A percentile compares a stretch with the other conserved stretches of the same genome.
Evolutionary conservation across 768 basidiomycete genomes (phyloP).

Genomic region (Lentinula detonsa): DNA sequence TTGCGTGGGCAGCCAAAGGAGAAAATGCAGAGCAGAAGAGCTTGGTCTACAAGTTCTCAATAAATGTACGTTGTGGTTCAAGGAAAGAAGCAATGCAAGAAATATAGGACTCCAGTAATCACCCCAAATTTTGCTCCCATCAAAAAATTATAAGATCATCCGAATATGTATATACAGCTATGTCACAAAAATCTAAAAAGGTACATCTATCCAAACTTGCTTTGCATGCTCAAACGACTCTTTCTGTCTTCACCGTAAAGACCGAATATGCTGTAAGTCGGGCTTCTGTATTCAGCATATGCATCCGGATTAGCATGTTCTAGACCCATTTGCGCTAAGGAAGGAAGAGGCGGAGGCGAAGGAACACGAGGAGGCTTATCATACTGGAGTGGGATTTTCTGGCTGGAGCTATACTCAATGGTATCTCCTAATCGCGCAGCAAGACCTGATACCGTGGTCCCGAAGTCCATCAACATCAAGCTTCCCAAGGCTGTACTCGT

Average conservation of each 20-base stretch:
- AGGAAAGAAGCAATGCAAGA: neutral
- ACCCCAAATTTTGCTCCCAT: neutral
- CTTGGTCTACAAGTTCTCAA: slow-evolving; percentile 3
- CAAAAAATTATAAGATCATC: neutral
- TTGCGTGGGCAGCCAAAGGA: slow-evolving; percentile 3
- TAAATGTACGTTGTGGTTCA: neutral
- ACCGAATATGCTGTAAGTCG: slow-evolving; percentile 80
- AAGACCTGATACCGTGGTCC: slow-evolving; percentile 25
- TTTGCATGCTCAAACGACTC: slow-evolving; percentile 25
- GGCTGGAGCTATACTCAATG: neutral
- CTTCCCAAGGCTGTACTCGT: slow-evolving; percentile 45
- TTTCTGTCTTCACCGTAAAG: slow-evolving; percentile 62
- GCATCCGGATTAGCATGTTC: slow-evolving; percentile 56
- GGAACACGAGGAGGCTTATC: slow-evolving; percentile 77
- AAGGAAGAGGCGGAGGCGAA: slow-evolving; percentile 68
- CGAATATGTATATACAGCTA: neutral
- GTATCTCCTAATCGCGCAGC: slow-evolving; percentile 13
- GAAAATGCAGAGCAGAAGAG: neutral
- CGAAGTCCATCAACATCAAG: slow-evolving; percentile 59
- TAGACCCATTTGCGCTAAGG: slow-evolving; percentile 72
- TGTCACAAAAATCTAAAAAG: neutral
- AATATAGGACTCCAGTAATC: neutral
- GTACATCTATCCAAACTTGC: neutral
- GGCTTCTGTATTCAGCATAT: slow-evolving; percentile 65
- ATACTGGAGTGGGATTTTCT: slow-evolving; percentile 14